A percentile compares a stretch with the other conserved stretches of the same genome.
Evolutionary conservation across 1,139 yeast genomes (phyloP).

Genomic region (Scheffersomyces segobiensis): DNA sequence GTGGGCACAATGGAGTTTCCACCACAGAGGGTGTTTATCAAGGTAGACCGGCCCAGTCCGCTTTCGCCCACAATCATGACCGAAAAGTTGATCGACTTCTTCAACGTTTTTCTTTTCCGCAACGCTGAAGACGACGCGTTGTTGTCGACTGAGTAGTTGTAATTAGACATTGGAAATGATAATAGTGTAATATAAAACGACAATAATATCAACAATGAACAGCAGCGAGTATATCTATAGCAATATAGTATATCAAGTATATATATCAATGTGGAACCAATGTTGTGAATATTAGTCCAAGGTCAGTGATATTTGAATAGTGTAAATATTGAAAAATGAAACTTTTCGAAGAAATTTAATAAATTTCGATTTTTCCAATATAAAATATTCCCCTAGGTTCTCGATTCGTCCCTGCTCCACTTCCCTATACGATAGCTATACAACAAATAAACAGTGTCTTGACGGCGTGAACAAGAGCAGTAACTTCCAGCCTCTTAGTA

Average conservation of each 20-base stretch:
- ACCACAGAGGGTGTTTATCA: slow-evolving; percentile 75
- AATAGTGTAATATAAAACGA: not conserved
- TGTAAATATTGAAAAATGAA: not conserved
- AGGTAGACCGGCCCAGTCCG: slow-evolving; percentile 64
- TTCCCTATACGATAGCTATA: not conserved
- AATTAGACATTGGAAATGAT: not conserved
- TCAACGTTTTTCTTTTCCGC: slow-evolving; percentile 58
- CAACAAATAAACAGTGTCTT: not conserved
- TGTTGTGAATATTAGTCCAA: no score
- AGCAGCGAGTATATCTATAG: not conserved
- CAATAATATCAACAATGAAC: not conserved
- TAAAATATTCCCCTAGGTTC: not conserved
- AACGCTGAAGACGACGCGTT: slow-evolving; percentile 30
- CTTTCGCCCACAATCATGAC: slow-evolving; percentile 61
- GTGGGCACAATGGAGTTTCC: slow-evolving; percentile 51
- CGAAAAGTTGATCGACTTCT: slow-evolving; percentile 55
- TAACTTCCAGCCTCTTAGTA: not conserved
- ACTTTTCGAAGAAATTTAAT: not conserved
- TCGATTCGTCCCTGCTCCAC: not conserved
- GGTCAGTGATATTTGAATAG: no score
- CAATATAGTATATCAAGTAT: not conserved
- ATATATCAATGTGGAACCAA: not conserved
- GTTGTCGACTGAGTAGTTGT: slow-evolving; percentile 15
- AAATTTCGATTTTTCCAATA: not conserved
- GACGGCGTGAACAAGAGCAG: not conserved